phyloP scores from a whole-genome alignment of 192 early-diverging fungal genomes.

The Dimargaris cristalligena region DNA sequence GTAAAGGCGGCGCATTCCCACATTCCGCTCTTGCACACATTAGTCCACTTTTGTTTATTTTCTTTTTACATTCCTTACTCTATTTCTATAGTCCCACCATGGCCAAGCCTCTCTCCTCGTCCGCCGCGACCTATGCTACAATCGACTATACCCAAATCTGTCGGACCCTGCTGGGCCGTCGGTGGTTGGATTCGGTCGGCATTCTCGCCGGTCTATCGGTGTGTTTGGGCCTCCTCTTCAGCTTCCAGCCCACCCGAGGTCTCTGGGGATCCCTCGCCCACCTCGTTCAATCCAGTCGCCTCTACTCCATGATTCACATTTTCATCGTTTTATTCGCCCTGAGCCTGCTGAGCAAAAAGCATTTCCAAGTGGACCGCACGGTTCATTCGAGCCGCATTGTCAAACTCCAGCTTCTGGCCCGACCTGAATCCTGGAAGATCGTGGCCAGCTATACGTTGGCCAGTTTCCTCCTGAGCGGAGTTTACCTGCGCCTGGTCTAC shows the following conservation, averaged over 20 bases:
- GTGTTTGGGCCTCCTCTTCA: background rate
- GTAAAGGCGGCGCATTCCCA: too few species aligned
- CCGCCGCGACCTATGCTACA: background rate
- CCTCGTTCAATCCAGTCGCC: background rate
- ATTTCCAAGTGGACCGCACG: background rate
- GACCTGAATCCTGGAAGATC: background rate
- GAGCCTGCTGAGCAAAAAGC: background rate
- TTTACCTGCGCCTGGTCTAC: background rate
- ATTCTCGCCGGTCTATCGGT: background rate
- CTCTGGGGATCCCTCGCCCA: background rate
- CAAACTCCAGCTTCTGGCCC: background rate
- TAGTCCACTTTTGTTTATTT: too few species aligned
- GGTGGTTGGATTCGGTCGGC: background rate
- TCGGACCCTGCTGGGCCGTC: background rate
- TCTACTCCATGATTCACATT: background rate
- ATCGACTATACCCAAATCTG: slow-evolving; percentile 9
- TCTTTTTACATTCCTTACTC: too few species aligned
- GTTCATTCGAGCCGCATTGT: background rate
- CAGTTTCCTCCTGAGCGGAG: too few species aligned
- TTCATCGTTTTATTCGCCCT: background rate
- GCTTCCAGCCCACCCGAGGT: background rate
- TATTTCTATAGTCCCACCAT: too few species aligned
- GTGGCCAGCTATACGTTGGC: background rate
- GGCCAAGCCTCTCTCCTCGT: too few species aligned
- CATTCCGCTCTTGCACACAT: too few species aligned